Evolutionary conservation across 2,329 filamentous ascomycete species (phyloP), one percentile per base, ranked within the genome.

Genomic region (Tolypocladium guangdongense): DNA sequence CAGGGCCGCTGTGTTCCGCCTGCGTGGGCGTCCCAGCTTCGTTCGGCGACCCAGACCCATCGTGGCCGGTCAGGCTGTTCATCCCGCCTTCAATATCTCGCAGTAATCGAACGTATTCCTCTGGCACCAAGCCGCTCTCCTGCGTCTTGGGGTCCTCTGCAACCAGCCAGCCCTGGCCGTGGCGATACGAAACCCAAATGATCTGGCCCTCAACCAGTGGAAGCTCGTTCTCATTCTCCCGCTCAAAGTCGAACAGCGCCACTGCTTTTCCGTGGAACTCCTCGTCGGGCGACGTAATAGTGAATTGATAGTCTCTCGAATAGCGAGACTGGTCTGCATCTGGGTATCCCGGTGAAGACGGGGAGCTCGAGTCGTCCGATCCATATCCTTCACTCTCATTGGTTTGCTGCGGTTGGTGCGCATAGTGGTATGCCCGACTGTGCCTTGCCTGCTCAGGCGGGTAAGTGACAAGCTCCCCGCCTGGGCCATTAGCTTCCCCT

Each of bases 231-330:
- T 96, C 90, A 67, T 97, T 96, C 69, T 97, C 92, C 35, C 91
- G 82, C 61, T 85, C 85, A 71, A 99, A 99, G 66, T 96, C 91
- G 66, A 96, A 99, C 24, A 99, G 76, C 7, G 93, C 93, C 32
- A 99, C 89, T 12, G 90, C 91, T 67, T 95, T 96, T 49, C 93
- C 93, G 65, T 96, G 91, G 82, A 96, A 96, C 68, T 97, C 90
- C 71, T 97, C 92, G 67, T 97, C 93, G 6, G 91, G 90, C 16
- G 89, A 95, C 18, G 89, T 92, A 61, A 96, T 95, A 20, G 90
- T 95, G 68, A 96, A 96, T 62, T 95, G 88, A 67, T 95, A 96
- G 69, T 96, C 89, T 59, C 88, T 83, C 47, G 90, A 95, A 69
- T 91, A 95, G 62, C 90, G 82, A 53, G 85, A 88, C 66, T 89